These are phyloP conservation scores for Colletotrichum cereale DNA, from an alignment of 2,329 filamentous ascomycete genomes.

Conservation along the genomic window DNA sequence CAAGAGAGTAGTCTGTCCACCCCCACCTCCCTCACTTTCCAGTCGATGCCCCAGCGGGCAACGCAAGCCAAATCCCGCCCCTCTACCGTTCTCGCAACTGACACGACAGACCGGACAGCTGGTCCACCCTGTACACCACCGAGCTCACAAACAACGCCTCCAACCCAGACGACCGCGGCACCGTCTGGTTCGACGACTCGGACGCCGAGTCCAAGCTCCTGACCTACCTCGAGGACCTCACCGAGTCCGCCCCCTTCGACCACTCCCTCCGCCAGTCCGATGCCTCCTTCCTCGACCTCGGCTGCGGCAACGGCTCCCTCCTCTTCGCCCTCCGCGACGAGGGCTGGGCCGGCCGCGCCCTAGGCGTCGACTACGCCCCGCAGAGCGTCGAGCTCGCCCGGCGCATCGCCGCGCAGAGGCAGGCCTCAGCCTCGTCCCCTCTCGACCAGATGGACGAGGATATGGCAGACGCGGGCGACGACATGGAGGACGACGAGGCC, in stretches of 20 bases:
- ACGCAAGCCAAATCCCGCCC: slow-evolving; percentile 13
- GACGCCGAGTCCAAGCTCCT: slow-evolving; percentile 87
- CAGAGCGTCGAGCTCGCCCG: slow-evolving; percentile 80
- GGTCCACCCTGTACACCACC: slow-evolving; percentile 79
- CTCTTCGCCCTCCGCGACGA: slow-evolving; percentile 81
- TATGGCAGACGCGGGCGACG: slow-evolving; percentile 41
- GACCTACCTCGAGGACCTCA: slow-evolving; percentile 66
- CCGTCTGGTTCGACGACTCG: slow-evolving; percentile 96
- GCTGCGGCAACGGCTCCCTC: slow-evolving; percentile 93
- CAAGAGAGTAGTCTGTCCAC: slow-evolving; percentile 84
- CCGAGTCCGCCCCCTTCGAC: slow-evolving; percentile 41
- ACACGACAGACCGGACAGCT: slow-evolving; percentile 61
- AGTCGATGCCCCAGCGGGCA: background rate
- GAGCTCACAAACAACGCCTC: slow-evolving; percentile 79
- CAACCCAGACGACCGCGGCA: slow-evolving; percentile 84
- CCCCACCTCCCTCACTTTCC: slow-evolving; percentile 21
- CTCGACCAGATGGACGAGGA: slow-evolving; percentile 37
- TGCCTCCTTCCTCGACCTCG: slow-evolving; percentile 82
- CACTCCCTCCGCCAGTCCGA: slow-evolving; percentile 41
- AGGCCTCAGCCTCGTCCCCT: slow-evolving; percentile 31
- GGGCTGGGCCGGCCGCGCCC: slow-evolving; percentile 75
- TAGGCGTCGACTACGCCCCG: slow-evolving; percentile 90
- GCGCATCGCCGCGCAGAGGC: slow-evolving; percentile 62
- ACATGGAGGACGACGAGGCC: slow-evolving; percentile 28
- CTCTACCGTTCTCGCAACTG: slow-evolving; percentile 33